These are phyloP conservation scores for Suhomyces faveliae DNA, from an alignment of 805 yeast genomes.

Conservation along the genomic window DNA sequence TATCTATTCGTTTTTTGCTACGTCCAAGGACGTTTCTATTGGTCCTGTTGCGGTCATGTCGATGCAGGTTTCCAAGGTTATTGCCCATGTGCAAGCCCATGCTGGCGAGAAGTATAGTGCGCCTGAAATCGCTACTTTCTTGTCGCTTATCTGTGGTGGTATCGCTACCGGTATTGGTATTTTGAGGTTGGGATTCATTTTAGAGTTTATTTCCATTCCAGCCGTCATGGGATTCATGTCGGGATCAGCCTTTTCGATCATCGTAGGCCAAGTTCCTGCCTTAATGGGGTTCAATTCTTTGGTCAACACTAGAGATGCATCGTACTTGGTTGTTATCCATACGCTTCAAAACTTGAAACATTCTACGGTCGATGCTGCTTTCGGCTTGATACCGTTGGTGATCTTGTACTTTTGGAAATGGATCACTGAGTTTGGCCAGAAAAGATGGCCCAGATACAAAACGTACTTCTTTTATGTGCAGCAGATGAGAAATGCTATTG, in stretches of 20 bases:
- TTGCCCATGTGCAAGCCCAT: constrained; percentile 54
- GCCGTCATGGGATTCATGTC: constrained; percentile 94
- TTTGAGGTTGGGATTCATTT: constrained; percentile 79
- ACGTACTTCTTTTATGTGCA: constrained; percentile 64
- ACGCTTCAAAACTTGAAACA: constrained; percentile 68
- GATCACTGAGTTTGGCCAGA: constrained; percentile 57
- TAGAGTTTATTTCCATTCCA: constrained; percentile 86
- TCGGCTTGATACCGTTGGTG: constrained; percentile 75
- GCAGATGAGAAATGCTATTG: constrained; percentile 78
- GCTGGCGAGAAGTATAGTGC: constrained; percentile 48
- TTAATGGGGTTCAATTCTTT: constrained; percentile 69
- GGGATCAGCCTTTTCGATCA: constrained; percentile 85
- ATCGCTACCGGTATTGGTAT: constrained; percentile 82
- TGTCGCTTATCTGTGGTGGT: constrained; percentile 81
- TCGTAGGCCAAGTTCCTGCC: constrained; percentile 82
- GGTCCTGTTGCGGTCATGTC: constrained; percentile 99
- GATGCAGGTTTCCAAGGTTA: constrained; percentile 74
- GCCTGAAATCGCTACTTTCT: constrained; percentile 75
- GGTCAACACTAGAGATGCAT: constrained; percentile 71
- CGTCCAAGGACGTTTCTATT: constrained; percentile 91
- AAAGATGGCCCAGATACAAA: constrained; percentile 58
- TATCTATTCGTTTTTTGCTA: constrained; percentile 86
- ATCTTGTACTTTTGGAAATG: constrained; percentile 73
- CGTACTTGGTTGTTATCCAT: constrained; percentile 68
- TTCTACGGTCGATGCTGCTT: constrained; percentile 80